Percentiles rank a stretch among this genome's conserved stretches.
These are phyloP conservation scores for Pholiota conissans DNA, from an alignment of 768 basidiomycete species.

Conservation along the genomic window DNA sequence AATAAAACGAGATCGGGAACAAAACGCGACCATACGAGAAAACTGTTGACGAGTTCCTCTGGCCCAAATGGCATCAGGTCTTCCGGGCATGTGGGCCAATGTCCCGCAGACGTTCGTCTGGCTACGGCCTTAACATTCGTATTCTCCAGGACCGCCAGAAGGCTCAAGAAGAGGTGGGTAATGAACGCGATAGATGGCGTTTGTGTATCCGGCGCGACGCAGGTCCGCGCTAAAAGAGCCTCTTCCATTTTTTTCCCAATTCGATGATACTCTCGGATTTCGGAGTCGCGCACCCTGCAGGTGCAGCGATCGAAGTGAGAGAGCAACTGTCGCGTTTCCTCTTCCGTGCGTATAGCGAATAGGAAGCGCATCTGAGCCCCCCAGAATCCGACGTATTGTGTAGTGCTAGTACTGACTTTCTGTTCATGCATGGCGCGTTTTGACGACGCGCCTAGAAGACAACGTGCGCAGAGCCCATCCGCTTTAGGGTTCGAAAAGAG, in stretches of 20 bases:
- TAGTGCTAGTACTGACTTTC: background rate
- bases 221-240: background rate
- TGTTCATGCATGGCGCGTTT: background rate
- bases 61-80: constrained; percentile 6
- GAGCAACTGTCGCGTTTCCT: background rate
- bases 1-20: constrained; percentile 1
- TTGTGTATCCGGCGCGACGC: background rate
- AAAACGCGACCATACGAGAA: constrained; percentile 1
- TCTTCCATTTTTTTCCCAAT: background rate
- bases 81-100: constrained; percentile 6
- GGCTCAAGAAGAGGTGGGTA: background rate
- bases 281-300: background rate
- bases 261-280: constrained; percentile 3
- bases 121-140: background rate
- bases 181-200: constrained; percentile 2
- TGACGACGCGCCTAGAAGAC: background rate
- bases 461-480: background rate
- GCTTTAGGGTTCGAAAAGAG: background rate
- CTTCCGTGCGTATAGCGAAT: background rate
- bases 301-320: background rate
- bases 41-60: background rate
- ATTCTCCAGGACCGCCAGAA: background rate
- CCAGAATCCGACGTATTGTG: background rate
- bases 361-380: background rate
- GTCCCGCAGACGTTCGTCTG: background rate